Base-by-base conservation (phyloP, 192 early-diverging fungal species). In the Backusella mclennaniae region DNA sequence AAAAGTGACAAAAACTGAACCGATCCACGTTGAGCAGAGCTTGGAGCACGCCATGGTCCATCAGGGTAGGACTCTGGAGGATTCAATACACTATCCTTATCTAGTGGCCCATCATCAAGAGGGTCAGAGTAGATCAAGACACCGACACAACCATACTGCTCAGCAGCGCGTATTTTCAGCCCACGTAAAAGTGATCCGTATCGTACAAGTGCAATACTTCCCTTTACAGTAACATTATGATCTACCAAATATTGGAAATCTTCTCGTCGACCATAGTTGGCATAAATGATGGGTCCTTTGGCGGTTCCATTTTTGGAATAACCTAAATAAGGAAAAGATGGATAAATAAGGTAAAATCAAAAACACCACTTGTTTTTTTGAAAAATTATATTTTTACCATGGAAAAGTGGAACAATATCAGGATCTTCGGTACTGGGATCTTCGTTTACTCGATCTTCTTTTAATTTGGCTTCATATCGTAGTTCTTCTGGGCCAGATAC, bases 91-190 rank as follows among this genome's bases (percentile, higher is more conserved):
- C 44, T 69, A 49, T 80, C 74, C 23, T 80, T 80, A 41, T 76
- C 72, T 4, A 80, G 41, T n/a, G 82, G 87, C 6, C 91, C 91
- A 68, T 91, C 91, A 69, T 92, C 90, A 33, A 82, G 80, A 9
- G 91, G 91, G 63, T 92, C 91, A n/a, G 85, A 87, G 75, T 91
- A 92, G 23, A 92, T 84, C 14, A 92, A 73, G 67, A 85, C 84
- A 23, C 90, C 91, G 0, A 78, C 78, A 21, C 86, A 86, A 11
- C 91, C 91, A 29, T 71, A 76, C 2, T 80, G 71, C 78, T 89
- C 84, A 21, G 91, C 91, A 26, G 82, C 88, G 11, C 85, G 71
- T 5, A 92, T 85, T 73, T 92, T 91, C 31, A 90, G 35, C 8
- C 88, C 85, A 56, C 91, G 85, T 71, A 86, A 84, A 39, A 84